Evolutionary conservation across 345 rosid species (phyloP), one percentile per base, ranked within the genome.

Genomic region (Toxicodendron radicans): DNA sequence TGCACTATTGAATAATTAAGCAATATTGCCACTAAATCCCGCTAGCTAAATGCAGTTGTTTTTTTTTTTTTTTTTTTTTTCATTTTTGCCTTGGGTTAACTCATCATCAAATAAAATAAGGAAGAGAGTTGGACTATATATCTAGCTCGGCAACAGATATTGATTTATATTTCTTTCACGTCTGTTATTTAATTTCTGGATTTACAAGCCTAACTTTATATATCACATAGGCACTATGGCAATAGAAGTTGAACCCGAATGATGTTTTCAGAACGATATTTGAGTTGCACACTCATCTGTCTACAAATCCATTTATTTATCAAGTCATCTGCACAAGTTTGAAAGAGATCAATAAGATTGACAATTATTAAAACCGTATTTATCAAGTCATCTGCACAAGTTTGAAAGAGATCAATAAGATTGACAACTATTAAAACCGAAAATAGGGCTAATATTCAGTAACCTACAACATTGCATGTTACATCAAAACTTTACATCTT

Each of bases 191-290:
- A 56, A 53, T 54, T 68, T 76, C 70, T 45, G 49, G 45, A 82
- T 82, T 75, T 84, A 84, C 86, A 82, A 67, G 71, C 78, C 80
- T 79, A 73, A 53, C 46, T 69, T 75, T 74, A 79, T 75, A 62
- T 76, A 82, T 84, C 77, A 32, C 73, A 77, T 73, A 68, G 79
- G 79, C 73, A 82, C 33, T 21, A 59, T 58, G 21, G 52, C 16
- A 58, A 58, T 58, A 14, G 75, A 75, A 64, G 70, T 56, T 64
- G 72, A 79, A 54, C 60, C 61, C n/a, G 60, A 35, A 43, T 23
- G 66, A 61, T 68, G 64, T 41, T 57, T 7, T 9, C 5, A 56
- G 27, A 32, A 68, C 10, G 54, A 46, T 54, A 64, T 38, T 38
- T 49, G 64, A 64, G 20, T 77, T 48, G 24, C 46, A 43, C 24